A percentile compares a stretch with the other conserved stretches of the same genome.
phyloP scores from a whole-genome alignment of 139 green algal genomes.

The Dunaliella sp. region DNA sequence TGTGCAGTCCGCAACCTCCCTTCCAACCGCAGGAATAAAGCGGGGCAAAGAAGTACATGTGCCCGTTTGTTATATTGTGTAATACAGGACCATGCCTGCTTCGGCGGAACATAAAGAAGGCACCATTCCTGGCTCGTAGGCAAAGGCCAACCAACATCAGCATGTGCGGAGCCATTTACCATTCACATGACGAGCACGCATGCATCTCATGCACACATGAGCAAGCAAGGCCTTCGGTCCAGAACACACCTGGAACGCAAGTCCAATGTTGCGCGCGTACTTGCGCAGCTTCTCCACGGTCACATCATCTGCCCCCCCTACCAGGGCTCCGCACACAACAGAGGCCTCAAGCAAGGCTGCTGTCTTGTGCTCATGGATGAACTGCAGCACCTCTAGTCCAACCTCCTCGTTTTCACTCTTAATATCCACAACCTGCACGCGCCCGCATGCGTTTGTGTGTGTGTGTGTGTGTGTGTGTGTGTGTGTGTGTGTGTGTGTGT shows the following conservation, averaged over 20 bases:
- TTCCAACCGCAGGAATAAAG: too few relatives aligned
- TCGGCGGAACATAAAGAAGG: too few relatives aligned
- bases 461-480: not conserved
- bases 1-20: too few relatives aligned
- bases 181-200: not conserved
- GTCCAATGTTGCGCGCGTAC: conserved; percentile 91
- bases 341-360: conserved; percentile 93
- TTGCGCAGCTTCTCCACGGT: conserved; percentile 88
- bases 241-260: conserved; percentile 93
- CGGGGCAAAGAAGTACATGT: too few relatives aligned
- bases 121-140: too few relatives aligned
- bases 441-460: not conserved
- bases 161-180: too few relatives aligned
- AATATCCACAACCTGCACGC: conserved; percentile 83
- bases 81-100: too few relatives aligned
- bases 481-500: too few relatives aligned
- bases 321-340: conserved; percentile 89
- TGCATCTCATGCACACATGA: too few relatives aligned
- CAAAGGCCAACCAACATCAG: conserved; percentile 4
- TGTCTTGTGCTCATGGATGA: conserved; percentile 99
- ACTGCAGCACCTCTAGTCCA: conserved; percentile 89
- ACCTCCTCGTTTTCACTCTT: conserved; percentile 83
- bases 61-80: too few relatives aligned
- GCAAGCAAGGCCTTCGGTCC: too few relatives aligned
- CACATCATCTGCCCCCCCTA: conserved; percentile 77